Evolutionary conservation across 2,329 filamentous ascomycete species (phyloP), one percentile per base, ranked within the genome.

Genomic region (Verticillium tricorpus): DNA sequence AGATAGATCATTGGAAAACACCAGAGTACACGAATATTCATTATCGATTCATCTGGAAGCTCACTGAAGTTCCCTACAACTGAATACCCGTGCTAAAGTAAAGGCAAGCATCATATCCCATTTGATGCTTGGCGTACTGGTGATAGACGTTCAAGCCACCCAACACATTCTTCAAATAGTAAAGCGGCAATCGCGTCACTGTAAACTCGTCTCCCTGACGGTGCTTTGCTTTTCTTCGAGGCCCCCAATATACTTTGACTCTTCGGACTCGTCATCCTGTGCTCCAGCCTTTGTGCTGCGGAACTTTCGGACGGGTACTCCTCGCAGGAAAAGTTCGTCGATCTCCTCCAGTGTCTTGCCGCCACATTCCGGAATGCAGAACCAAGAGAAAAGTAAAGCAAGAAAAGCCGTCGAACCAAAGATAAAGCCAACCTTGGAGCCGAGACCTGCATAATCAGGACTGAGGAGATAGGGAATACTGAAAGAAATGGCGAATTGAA

Each of bases 331-430:
- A 37, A 71, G 61, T 60, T 66, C 64, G 25, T 93, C 90, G 61
- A 93, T 89, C 72, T 93, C 89, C 75, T 93, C 91, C 1, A 94
- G 80, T 0, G 85, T 88, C 3, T 89, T 83, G 61, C 88, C 89
- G 69, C 89, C 87, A 58, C 72, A 75, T 63, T 79, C 78, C 3
- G 77, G 77, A 6, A 79, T 69, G 60, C 72, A 69, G 31, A 72
- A 66, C 57, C 64, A 71, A 1, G 64, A 65, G 39, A 72, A 71
- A 2, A 72, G 50, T 6, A 68, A 37, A 1, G 67, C 63, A 35
- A 63, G 31, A 25, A 70, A 61, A 9, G 70, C 66, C 28, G 72
- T 64, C 22, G 67, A 61, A 3, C 72, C 74, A 54, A 72, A 76
- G 58, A 76, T 72, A 58, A 76, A 76, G 14, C 73, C 74, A 3